These are phyloP conservation scores for Tolypocladium amazonense DNA, from an alignment of 2,329 filamentous ascomycete species.

Conservation along the genomic window DNA sequence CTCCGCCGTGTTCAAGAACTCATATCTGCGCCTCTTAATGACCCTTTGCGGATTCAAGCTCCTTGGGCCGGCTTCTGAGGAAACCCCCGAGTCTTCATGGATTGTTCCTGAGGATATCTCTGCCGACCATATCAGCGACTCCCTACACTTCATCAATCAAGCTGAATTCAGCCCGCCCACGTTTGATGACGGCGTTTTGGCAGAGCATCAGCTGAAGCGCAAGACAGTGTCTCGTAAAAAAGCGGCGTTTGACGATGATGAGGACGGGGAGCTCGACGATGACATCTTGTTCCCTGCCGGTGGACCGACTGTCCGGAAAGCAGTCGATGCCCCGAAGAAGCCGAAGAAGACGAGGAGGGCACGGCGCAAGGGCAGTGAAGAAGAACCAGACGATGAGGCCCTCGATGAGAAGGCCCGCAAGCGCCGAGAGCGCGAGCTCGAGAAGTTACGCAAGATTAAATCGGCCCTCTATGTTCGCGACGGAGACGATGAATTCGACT, in stretches of 20 bases:
- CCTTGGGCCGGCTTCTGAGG: slow-evolving; percentile 42
- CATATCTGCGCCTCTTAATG: slow-evolving; percentile 77
- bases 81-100: slow-evolving; percentile 71
- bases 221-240: slow-evolving; percentile 47
- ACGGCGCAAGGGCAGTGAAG: slow-evolving; percentile 38
- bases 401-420: slow-evolving; percentile 53
- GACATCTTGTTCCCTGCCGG: slow-evolving; percentile 60
- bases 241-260: slow-evolving; percentile 61
- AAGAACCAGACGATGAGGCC: slow-evolving; percentile 48
- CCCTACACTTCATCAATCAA: slow-evolving; percentile 62
- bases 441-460: slow-evolving; percentile 72
- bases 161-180: slow-evolving; percentile 68
- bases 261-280: slow-evolving; percentile 40
- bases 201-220: slow-evolving; percentile 69
- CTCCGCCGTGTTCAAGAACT: slow-evolving; percentile 78
- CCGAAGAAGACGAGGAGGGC: slow-evolving; percentile 28
- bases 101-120: slow-evolving; percentile 57
- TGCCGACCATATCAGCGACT: slow-evolving; percentile 55
- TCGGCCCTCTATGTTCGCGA: slow-evolving; percentile 71
- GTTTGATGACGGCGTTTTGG: slow-evolving; percentile 64
- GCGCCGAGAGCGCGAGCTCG: slow-evolving; percentile 58
- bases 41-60: slow-evolving; percentile 61
- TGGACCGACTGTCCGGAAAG: slow-evolving; percentile 48
- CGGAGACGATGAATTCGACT: slow-evolving; percentile 84
- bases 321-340: slow-evolving; percentile 45